Evolutionary conservation across 192 early-diverging fungal genomes (phyloP).

Genomic region (Coemansia umbellata): DNA sequence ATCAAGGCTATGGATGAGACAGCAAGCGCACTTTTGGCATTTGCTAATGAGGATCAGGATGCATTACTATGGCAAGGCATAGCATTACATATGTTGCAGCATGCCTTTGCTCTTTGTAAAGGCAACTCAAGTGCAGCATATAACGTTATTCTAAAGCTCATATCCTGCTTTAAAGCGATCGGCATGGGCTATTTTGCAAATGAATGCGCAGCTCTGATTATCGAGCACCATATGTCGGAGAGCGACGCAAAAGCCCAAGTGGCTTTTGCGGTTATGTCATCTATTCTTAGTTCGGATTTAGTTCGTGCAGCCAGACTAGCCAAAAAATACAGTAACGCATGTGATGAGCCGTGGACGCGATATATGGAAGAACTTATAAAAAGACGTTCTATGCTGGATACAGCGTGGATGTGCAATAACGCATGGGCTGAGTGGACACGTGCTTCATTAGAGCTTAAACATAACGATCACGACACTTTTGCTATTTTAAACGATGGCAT

Average conservation of each 20-base stretch:
- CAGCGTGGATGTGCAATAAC: neutral
- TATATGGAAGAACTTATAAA: conserved; percentile 21
- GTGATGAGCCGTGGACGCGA: conserved; percentile 28
- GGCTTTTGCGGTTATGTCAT: conserved; percentile 8
- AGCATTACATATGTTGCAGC: conserved; percentile 5
- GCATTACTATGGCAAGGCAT: conserved; percentile 9
- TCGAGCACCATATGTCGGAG: conserved; percentile 23
- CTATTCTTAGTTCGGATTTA: conserved; percentile 14
- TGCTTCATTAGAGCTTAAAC: neutral
- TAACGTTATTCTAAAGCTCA: neutral
- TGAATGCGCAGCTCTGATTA: conserved; percentile 29
- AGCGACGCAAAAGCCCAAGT: conserved; percentile 2
- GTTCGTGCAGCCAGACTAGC: conserved; percentile 18
- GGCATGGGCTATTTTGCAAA: conserved; percentile 9
- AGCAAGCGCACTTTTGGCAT: conserved; percentile 21
- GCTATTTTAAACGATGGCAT: neutral
- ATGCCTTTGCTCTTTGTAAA: conserved; percentile 21
- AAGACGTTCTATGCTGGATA: neutral
- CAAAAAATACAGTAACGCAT: neutral
- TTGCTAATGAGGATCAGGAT: neutral
- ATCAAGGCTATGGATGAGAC: conserved; percentile 28
- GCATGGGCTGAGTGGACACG: neutral
- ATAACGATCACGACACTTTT: neutral
- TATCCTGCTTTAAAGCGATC: neutral
- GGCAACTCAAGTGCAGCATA: conserved; percentile 2